These are phyloP conservation scores for Suillus placidus DNA, from an alignment of 768 basidiomycete species.

Conservation along the genomic window DNA sequence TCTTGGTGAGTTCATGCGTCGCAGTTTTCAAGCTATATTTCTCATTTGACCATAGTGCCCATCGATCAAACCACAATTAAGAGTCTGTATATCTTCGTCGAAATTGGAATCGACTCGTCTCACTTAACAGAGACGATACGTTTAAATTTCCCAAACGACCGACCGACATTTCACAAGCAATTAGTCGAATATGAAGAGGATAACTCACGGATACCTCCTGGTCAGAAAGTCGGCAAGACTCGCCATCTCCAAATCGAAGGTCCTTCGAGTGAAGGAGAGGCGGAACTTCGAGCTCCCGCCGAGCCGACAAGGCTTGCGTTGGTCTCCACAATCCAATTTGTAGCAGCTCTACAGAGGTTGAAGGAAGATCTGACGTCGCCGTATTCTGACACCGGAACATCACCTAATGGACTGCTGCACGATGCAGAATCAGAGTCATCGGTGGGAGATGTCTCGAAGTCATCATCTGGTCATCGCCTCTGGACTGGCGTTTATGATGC, in stretches of 20 bases:
- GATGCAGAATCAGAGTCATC: conserved; percentile 9
- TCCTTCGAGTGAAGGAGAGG: conserved; percentile 8
- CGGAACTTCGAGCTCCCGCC: conserved; percentile 18
- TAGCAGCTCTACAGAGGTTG: conserved; percentile 85
- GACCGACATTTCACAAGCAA: conserved; percentile 62
- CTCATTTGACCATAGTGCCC: conserved; percentile 62
- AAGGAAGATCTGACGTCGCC: conserved; percentile 72
- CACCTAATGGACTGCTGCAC: conserved; percentile 20
- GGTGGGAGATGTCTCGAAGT: not conserved
- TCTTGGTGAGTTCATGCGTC: conserved; percentile 61
- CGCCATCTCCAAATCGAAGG: conserved; percentile 67
- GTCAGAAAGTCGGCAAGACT: conserved; percentile 41
- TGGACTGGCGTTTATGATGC: conserved; percentile 73
- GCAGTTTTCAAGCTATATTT: conserved; percentile 1
- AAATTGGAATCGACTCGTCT: conserved; percentile 87
- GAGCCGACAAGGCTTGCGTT: conserved; percentile 76
- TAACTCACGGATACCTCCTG: conserved; percentile 50
- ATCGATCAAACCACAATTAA: conserved; percentile 93
- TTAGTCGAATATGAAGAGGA: conserved; percentile 60
- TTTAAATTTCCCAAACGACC: conserved; percentile 84
- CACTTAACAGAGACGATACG: conserved; percentile 87
- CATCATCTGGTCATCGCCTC: conserved; percentile 26
- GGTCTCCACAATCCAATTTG: conserved; percentile 98
- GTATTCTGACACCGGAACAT: conserved; percentile 19
- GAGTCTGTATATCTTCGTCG: conserved; percentile 97